Conservation (phyloP, 495 filamentous ascomycete species). For the Penicillium arizonense region DNA sequence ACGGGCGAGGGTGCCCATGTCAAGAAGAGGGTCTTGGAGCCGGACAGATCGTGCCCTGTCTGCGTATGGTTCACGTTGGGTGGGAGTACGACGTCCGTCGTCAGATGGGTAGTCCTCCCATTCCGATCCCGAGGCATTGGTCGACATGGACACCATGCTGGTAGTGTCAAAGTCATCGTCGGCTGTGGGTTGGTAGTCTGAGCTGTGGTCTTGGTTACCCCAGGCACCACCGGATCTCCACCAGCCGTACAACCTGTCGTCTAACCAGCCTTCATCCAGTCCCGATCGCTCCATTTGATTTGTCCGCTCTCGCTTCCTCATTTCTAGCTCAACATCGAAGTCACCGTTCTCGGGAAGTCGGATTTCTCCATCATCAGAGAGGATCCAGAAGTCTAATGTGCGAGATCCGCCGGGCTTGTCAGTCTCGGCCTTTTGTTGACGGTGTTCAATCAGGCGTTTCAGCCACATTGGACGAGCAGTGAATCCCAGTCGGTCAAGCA, state of each 20-base stretch:
- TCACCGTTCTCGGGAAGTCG: slow-evolving; percentile 54
- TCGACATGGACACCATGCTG: slow-evolving; percentile 69
- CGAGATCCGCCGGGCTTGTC: slow-evolving; percentile 19
- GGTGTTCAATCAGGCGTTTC: slow-evolving; percentile 31
- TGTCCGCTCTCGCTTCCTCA: slow-evolving; percentile 55
- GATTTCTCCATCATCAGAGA: slow-evolving; percentile 55
- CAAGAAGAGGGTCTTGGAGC: slow-evolving; percentile 59
- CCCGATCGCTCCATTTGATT: slow-evolving; percentile 28
- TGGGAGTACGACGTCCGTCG: slow-evolving; percentile 75
- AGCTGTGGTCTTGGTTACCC: slow-evolving; percentile 74
- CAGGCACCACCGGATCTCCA: slow-evolving; percentile 79
- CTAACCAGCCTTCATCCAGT: slow-evolving; percentile 63
- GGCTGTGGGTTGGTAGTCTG: slow-evolving; percentile 57
- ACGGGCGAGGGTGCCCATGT: slow-evolving; percentile 67
- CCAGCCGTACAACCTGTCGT: slow-evolving; percentile 72
- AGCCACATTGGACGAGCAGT: slow-evolving; percentile 62
- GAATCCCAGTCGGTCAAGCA: slow-evolving; percentile 61
- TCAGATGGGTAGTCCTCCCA: slow-evolving; percentile 55
- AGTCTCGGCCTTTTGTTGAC: slow-evolving; percentile 12
- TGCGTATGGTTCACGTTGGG: slow-evolving; percentile 49
- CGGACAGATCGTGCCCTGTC: slow-evolving; percentile 54
- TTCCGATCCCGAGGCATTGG: slow-evolving; percentile 48
- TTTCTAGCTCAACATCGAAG: slow-evolving; percentile 76
- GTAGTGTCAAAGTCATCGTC: slow-evolving; percentile 67
- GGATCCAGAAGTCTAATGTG: slow-evolving; percentile 58